phyloP scores from a whole-genome alignment of 169 alveolate genomes.

The Eimeria acervulina region DNA sequence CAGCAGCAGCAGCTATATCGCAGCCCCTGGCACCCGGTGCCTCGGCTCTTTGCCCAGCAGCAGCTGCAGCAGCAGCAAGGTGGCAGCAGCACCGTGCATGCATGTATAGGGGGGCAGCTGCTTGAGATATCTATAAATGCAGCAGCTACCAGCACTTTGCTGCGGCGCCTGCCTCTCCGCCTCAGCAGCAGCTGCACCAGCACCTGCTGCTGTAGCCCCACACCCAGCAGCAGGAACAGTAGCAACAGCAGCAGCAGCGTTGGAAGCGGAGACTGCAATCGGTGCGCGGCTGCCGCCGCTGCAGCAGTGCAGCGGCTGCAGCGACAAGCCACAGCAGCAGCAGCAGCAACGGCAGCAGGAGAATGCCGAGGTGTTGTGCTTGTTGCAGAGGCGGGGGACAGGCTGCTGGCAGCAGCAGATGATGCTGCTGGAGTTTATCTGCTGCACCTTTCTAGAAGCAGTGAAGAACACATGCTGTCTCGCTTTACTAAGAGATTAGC shows the following conservation, averaged over 20 bases:
- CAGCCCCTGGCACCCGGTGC: slow-evolving; percentile 54
- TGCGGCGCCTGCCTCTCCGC: slow-evolving; percentile 63
- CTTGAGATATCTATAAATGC: background rate
- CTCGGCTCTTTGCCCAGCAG: slow-evolving; percentile 71
- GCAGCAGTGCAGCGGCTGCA: slow-evolving; percentile 68
- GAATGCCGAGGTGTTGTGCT: background rate
- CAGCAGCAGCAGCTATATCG: slow-evolving; percentile 71
- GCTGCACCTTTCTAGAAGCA: slow-evolving; percentile 8
- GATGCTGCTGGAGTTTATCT: background rate
- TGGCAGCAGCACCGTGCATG: slow-evolving; percentile 30
- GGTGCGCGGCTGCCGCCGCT: background rate
- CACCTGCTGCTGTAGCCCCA: slow-evolving; percentile 55
- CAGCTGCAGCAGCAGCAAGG: slow-evolving; percentile 68
- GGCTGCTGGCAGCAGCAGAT: slow-evolving; percentile 64
- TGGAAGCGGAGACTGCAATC: background rate
- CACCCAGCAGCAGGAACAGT: slow-evolving; percentile 31
- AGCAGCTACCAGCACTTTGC: background rate
- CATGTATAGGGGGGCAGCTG: slow-evolving; percentile 71
- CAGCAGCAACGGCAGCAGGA: slow-evolving; percentile 40
- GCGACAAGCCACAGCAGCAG: slow-evolving; percentile 63
- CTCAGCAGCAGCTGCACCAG: slow-evolving; percentile 56
- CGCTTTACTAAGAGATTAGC: slow-evolving; percentile 8
- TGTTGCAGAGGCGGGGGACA: background rate
- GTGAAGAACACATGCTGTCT: background rate
- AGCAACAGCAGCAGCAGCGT: slow-evolving; percentile 21